phyloP scores from a whole-genome alignment of 177 flowering plant species.

The Vitis hybrid region DNA sequence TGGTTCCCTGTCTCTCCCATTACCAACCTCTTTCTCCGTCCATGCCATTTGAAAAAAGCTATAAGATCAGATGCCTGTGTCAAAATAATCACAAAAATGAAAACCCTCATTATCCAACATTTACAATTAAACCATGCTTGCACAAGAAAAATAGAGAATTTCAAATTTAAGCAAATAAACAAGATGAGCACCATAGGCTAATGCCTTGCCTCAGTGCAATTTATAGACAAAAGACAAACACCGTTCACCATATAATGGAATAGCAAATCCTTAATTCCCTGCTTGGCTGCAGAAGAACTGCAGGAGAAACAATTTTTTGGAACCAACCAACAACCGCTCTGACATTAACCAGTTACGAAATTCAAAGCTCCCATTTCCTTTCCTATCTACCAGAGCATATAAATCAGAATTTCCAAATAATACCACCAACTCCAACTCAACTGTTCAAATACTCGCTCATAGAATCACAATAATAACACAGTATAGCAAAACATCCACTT shows the following conservation, averaged over 20 bases:
- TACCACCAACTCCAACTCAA: not conserved
- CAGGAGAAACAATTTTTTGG: not conserved
- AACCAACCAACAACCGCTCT: too few relatives aligned
- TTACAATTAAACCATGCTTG: too few relatives aligned
- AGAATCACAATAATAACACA: too few relatives aligned
- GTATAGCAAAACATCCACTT: too few relatives aligned
- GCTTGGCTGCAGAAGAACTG: too few relatives aligned
- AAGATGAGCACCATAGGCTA: too few relatives aligned
- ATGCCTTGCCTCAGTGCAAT: too few relatives aligned
- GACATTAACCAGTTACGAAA: not conserved
- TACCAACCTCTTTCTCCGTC: constrained; percentile 49
- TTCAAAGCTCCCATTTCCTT: not conserved
- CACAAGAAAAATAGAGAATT: too few relatives aligned
- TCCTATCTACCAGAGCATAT: not conserved
- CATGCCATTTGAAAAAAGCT: constrained; percentile 40
- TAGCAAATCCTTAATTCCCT: too few relatives aligned
- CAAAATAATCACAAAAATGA: not conserved
- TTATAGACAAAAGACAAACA: too few relatives aligned
- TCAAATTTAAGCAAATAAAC: too few relatives aligned
- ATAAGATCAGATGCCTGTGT: constrained; percentile 22
- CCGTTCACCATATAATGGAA: too few relatives aligned
- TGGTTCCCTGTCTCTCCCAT: constrained; percentile 37
- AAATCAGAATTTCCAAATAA: not conserved
- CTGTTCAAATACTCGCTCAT: not conserved
- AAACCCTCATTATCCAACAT: not conserved